Conservation (phyloP, 169 alveolate species). For the Hammondia hammondi region DNA sequence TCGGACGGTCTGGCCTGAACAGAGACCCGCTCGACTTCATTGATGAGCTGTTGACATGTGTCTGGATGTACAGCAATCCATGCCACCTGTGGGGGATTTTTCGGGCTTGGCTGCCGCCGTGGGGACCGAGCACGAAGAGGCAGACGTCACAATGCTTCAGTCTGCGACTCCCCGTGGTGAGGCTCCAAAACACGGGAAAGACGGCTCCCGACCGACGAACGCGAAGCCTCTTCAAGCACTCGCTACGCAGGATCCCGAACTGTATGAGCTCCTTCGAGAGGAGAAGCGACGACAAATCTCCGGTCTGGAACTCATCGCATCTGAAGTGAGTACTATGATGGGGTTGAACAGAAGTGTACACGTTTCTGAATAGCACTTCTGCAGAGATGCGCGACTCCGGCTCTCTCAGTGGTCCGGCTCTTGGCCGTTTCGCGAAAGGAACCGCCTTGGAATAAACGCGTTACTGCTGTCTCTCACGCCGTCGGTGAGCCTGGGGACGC, state of each 20-base stretch:
- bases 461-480: neutral
- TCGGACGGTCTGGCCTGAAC: too few relatives aligned
- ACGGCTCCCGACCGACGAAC: neutral
- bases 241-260: conserved; percentile 81
- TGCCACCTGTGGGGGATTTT: neutral
- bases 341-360: neutral
- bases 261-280: conserved; percentile 78
- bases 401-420: too few relatives aligned
- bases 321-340: conserved; percentile 77
- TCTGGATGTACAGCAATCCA: neutral
- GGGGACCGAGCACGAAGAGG: neutral
- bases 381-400: too few relatives aligned
- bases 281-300: conserved; percentile 85
- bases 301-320: conserved; percentile 85
- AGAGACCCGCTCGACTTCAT: too few relatives aligned
- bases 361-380: neutral
- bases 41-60: neutral
- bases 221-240: neutral
- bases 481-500: neutral
- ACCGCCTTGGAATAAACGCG: neutral
- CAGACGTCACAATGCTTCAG: neutral
- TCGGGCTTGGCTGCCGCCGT: neutral
- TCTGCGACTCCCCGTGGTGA: neutral
- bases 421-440: neutral
- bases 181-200: neutral